A percentile compares a stretch with the other conserved stretches of the same genome.
Conservation (phyloP, 129 eudicot species). For the Cynara cardunculus region DNA sequence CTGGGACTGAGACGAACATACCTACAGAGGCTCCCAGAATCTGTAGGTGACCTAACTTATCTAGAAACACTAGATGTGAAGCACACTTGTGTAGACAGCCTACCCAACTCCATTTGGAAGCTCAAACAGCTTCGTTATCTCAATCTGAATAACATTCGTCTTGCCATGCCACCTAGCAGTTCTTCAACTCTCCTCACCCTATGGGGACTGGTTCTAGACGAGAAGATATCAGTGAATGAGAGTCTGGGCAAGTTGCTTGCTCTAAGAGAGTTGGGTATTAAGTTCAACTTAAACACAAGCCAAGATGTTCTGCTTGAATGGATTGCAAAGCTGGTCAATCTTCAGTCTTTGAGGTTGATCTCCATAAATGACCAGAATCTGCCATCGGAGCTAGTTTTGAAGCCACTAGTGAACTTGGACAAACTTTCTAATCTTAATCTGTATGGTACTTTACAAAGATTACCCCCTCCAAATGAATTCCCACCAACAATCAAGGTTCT, state of each 20-base stretch:
- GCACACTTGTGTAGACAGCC: conserved; percentile 39
- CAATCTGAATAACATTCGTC: conserved; percentile 43
- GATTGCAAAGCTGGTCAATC: conserved; percentile 33
- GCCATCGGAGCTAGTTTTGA: conserved; percentile 31
- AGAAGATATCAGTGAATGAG: conserved; percentile 22
- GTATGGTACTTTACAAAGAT: conserved; percentile 36
- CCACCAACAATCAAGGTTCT: conserved; percentile 57
- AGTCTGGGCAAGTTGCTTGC: conserved; percentile 32
- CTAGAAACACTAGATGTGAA: conserved; percentile 65
- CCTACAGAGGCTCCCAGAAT: conserved; percentile 45
- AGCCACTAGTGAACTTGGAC: conserved; percentile 31
- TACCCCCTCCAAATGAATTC: conserved; percentile 29
- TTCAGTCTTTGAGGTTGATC: conserved; percentile 44
- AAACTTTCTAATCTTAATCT: conserved; percentile 47
- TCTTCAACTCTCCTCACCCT: conserved; percentile 36
- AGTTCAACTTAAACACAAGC: conserved; percentile 27
- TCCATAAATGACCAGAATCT: conserved; percentile 36
- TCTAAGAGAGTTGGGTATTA: conserved; percentile 53
- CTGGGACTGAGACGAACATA: conserved; percentile 55
- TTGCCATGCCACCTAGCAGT: conserved; percentile 31
- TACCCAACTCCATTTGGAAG: conserved; percentile 59
- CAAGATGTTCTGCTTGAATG: conserved; percentile 34
- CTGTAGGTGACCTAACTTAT: conserved; percentile 41
- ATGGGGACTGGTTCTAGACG: conserved; percentile 47
- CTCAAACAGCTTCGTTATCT: conserved; percentile 50